These are phyloP conservation scores for Hyaloscypha variabilis DNA, from an alignment of 495 filamentous ascomycete genomes.

Conservation along the genomic window DNA sequence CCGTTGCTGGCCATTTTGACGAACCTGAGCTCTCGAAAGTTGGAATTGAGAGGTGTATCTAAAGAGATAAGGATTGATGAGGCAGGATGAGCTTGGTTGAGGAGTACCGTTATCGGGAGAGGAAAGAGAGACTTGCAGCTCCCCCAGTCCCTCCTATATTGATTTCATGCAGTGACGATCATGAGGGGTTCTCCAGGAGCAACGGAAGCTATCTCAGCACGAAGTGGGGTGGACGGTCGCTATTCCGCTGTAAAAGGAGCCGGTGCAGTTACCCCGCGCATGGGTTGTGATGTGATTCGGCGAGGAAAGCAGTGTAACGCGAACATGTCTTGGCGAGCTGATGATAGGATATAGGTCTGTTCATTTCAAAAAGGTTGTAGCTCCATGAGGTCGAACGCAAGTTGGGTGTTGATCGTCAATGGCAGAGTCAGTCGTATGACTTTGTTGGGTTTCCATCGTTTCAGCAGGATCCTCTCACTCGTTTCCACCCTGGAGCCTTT, in stretches of 20 bases:
- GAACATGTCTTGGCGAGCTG: background rate
- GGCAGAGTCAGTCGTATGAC: no score
- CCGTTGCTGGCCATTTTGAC: constrained; percentile 11
- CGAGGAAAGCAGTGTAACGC: background rate
- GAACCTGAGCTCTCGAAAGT: background rate
- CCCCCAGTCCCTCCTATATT: background rate
- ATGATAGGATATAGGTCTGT: background rate
- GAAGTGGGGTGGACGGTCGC: background rate
- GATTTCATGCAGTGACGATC: background rate
- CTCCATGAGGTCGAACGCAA: no score
- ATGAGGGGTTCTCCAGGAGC: background rate
- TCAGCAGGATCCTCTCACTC: no score
- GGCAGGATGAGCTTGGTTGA: no score
- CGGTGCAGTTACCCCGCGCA: background rate
- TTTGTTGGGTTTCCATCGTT: no score
- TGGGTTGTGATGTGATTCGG: background rate
- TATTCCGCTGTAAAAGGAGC: background rate
- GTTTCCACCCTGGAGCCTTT: no score
- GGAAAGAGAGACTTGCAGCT: background rate
- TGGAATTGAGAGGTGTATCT: background rate
- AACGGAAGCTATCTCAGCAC: background rate
- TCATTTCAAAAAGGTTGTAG: no score
- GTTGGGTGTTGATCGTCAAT: no score
- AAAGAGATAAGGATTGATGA: background rate
- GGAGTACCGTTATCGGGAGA: background rate